These are phyloP conservation scores for Hibiscus mutabilis DNA, from an alignment of 345 rosid species.

Conservation along the genomic window DNA sequence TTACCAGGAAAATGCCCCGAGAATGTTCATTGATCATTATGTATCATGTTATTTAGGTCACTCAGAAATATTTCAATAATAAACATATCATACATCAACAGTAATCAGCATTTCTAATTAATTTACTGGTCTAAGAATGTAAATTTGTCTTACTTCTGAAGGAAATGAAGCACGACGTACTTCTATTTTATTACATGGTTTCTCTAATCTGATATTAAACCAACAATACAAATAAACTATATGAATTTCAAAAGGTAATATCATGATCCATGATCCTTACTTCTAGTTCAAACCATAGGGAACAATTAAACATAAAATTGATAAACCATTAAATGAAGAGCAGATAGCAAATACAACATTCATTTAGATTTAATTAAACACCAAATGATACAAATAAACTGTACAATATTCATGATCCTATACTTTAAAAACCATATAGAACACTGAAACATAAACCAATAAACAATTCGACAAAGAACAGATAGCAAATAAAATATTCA, in stretches of 20 bases:
- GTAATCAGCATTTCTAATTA: background rate
- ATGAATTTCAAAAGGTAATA: background rate
- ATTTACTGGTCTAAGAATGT: background rate
- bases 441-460: conserved; percentile 6
- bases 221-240: background rate
- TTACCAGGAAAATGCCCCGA: background rate
- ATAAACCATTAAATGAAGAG: background rate
- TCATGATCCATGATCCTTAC: background rate
- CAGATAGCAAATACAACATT: background rate
- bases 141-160: background rate
- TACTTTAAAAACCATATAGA: background rate
- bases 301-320: conserved; percentile 2
- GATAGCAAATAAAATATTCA: background rate
- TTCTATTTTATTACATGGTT: background rate
- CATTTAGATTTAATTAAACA: background rate
- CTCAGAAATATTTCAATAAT: background rate
- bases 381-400: background rate
- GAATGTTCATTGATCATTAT: background rate
- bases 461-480: background rate
- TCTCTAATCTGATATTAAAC: background rate
- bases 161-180: background rate
- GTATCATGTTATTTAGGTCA: background rate
- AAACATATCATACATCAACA: background rate
- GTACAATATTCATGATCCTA: background rate
- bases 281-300: background rate